Base-by-base conservation (phyloP, 306 rosid genomes). In the Potentilla sterilis region DNA sequence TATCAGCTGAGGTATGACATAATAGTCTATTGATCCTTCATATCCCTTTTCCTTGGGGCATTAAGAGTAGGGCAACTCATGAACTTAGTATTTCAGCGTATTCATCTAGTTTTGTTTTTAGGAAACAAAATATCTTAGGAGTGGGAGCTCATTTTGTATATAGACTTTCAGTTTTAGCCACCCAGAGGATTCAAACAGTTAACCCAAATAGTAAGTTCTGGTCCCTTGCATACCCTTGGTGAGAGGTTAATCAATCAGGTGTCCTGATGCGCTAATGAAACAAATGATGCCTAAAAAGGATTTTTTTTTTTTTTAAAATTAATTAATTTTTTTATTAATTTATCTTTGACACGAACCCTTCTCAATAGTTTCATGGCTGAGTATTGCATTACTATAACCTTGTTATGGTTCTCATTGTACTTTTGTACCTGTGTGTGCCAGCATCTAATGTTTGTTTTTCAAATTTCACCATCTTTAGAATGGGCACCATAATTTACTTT, bases 1-100 rank as follows among this genome's bases (percentile, higher is more conserved):
- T 78, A 62, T 68, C 79, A 70, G 86, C 80, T 12, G 93, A 88
- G 88, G 98, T 92, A 89, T 67, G 80, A 72, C 61, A 81, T 79
- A 80, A 16, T 21, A n/a, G 37, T n/a, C 55, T 69, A 58, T 28
- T 28, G 35, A 24, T 28, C 40, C 9, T 61, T 61, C 32, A 12
- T 49, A 35, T 51, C n/a, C 7, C n/a, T 70, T 69, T 28, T 48
- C 12, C 9, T 15, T 3, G 28, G 43, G 46, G 42, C 21, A 24
- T 70, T 54, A 49, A 48, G 44, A 22, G 32, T 49, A 70, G 18
- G 57, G 15, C 58, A 69, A 14, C 22, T 69, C 42, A 15, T 47
- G 14, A 21, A 24, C 73, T 24, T 47, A 28, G 4, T 16, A 22
- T 49, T 70, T 70, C 8, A 37, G 47, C 28, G 3, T 38, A 18